Conservation (phyloP, 352 stramenopile genomes). For the Globisporangium echinulatum region DNA sequence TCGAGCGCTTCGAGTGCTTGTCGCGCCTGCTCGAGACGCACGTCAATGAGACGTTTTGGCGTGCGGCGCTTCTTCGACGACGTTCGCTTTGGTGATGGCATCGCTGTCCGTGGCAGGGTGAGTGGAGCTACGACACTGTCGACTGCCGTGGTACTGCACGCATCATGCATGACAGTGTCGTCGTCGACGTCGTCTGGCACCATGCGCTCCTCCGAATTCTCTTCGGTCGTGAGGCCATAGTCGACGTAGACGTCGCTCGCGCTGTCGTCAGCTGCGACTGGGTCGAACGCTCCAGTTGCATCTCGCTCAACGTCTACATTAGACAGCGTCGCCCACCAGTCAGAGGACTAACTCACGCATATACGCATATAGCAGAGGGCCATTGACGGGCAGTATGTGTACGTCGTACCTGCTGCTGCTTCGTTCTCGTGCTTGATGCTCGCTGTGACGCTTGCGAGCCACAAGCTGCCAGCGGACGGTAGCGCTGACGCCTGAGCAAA, state of each 20-base stretch:
- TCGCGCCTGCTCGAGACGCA: slow-evolving; percentile 13
- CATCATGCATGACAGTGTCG: background rate
- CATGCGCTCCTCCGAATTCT: slow-evolving; percentile 6
- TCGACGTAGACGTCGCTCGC: background rate
- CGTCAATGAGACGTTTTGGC: slow-evolving; percentile 9
- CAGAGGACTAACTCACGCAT: too few relatives aligned
- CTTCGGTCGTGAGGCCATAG: slow-evolving; percentile 10
- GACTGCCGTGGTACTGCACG: background rate
- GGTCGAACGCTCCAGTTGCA: background rate
- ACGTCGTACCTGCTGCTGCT: too few relatives aligned
- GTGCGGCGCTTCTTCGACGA: slow-evolving; percentile 5
- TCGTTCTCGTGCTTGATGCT: too few relatives aligned
- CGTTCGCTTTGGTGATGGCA: background rate
- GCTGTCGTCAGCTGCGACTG: background rate
- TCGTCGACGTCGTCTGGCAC: background rate
- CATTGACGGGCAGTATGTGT: too few relatives aligned
- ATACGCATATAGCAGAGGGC: too few relatives aligned
- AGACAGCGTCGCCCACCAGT: too few relatives aligned
- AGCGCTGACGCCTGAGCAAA: too few relatives aligned
- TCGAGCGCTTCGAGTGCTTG: slow-evolving; percentile 5
- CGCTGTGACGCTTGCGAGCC: too few relatives aligned
- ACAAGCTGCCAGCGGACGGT: too few relatives aligned
- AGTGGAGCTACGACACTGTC: background rate
- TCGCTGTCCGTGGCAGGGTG: background rate
- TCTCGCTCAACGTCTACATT: too few relatives aligned